Percentiles rank a stretch among this genome's conserved stretches.
Conservation (phyloP, 2,329 filamentous ascomycete species). For the Fusarium penzigii region DNA sequence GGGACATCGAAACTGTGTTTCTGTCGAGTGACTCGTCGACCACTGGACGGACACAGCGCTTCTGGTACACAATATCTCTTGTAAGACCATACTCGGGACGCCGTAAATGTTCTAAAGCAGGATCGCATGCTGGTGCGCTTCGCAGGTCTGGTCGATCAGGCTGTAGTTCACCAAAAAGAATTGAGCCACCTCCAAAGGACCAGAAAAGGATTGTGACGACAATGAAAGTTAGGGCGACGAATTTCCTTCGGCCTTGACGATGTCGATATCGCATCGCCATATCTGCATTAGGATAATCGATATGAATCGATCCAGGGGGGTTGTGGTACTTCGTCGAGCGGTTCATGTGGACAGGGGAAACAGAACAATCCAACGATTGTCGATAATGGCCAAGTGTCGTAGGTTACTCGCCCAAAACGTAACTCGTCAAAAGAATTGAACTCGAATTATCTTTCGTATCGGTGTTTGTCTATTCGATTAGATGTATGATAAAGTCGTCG, state of each 20-base stretch:
- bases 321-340: too few relatives aligned
- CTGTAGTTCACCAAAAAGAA: conserved; percentile 17
- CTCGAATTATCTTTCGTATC: too few relatives aligned
- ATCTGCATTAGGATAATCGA: neutral
- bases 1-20: conserved; percentile 38
- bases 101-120: conserved; percentile 33
- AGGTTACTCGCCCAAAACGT: too few relatives aligned
- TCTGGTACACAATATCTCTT: conserved; percentile 44
- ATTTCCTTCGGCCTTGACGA: conserved; percentile 19
- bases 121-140: conserved; percentile 24
- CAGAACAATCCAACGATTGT: too few relatives aligned
- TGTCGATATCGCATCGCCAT: conserved; percentile 16
- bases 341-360: too few relatives aligned
- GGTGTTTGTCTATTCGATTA: too few relatives aligned
- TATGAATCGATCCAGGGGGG: too few relatives aligned
- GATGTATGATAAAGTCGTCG: too few relatives aligned
- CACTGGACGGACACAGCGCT: conserved; percentile 45
- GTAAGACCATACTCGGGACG: conserved; percentile 37
- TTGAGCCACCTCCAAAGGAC: conserved; percentile 5
- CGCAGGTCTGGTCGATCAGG: conserved; percentile 23
- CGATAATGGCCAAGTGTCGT: too few relatives aligned
- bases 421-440: too few relatives aligned
- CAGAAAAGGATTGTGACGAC: conserved; percentile 8
- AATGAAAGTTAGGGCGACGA: conserved; percentile 9
- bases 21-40: conserved; percentile 37